These are phyloP conservation scores for Viola pubescens DNA, from an alignment of 441 rosid genomes.

Conservation along the genomic window DNA sequence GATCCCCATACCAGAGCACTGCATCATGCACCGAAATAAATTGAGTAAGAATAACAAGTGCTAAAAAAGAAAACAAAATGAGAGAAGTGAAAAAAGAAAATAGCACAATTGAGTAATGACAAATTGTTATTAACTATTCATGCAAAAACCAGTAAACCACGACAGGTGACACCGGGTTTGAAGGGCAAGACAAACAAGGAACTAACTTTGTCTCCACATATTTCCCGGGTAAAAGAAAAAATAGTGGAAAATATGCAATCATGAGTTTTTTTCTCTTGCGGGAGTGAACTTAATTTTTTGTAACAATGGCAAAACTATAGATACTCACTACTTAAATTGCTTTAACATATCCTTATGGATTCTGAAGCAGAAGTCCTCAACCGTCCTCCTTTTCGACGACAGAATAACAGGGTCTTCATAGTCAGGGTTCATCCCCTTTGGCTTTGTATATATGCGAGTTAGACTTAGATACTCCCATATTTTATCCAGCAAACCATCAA, in stretches of 20 bases:
- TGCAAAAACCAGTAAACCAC: background rate
- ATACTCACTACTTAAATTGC: conserved; percentile 89
- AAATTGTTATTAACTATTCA: background rate
- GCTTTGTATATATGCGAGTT: conserved; percentile 91
- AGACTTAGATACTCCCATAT: conserved; percentile 86
- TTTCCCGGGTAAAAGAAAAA: too few relatives aligned
- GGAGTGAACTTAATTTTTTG: background rate
- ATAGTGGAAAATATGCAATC: too few relatives aligned
- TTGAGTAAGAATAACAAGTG: background rate
- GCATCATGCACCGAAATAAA: conserved; percentile 17
- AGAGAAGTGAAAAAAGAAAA: background rate
- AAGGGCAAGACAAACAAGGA: too few relatives aligned
- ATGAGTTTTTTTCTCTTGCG: too few relatives aligned
- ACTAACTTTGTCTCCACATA: too few relatives aligned
- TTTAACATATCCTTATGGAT: conserved; percentile 94
- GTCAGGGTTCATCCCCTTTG: conserved; percentile 96
- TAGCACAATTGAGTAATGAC: background rate
- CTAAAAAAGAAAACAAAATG: background rate
- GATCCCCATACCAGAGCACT: conserved; percentile 98
- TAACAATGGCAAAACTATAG: conserved; percentile 5
- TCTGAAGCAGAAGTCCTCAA: conserved; percentile 79
- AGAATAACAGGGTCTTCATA: conserved; percentile 95
- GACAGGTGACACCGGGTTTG: too few relatives aligned
- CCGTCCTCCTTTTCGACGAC: conserved; percentile 77
- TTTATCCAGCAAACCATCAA: conserved; percentile 83